Evolutionary conservation across 2,329 filamentous ascomycete species (phyloP), one percentile per base, ranked within the genome.

Genomic region (Aspergillus fumigatiaffinis): DNA sequence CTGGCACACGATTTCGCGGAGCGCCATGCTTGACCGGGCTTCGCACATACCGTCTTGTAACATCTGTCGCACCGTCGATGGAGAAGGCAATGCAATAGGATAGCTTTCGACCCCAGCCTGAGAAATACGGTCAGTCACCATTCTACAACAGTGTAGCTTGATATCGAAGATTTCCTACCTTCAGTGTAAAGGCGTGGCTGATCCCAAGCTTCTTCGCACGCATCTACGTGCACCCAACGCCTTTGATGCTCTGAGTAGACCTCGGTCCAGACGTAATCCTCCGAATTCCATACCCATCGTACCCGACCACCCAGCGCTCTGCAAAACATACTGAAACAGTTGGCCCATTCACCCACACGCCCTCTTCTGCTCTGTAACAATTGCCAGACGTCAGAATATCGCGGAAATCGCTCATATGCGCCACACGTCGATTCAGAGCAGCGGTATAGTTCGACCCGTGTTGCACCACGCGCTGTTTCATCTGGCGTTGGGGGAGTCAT

Each of bases 271-370:
- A 97, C 91, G 70, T 97, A 91, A 73, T 97, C 94, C 75, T 97
- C 94, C 29, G 89, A 88, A 66, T 97, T 97, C 94, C 94, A 99
- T 10, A 99, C 89, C 94, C 94, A 99, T 68, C 94, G 86, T 25
- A 97, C 92, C 60, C 93, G 85, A 59, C 89, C 90, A 51, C 93
- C 93, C 14, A 97, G 86, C 4, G 94, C 94, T 59, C 93, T 86
- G 80, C 93, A 97, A 53, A 99, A 83, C 94, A 97, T 97, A 77
- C 89, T 93, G 78, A 99, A 99, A 81, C 92, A 97, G 77, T 97
- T 97, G 64, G 91, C 92, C 92, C 94, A 97, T 78, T 99, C 94
- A 60, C 94, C 94, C 60, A 89, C 89, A 65, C 94, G 87, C 38
- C 94, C 94, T 65, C 89, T 84, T 65, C 90, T 83, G 28, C 91